phyloP scores from a whole-genome alignment of 805 yeast genomes.

The Phaffomyces thermotolerans region DNA sequence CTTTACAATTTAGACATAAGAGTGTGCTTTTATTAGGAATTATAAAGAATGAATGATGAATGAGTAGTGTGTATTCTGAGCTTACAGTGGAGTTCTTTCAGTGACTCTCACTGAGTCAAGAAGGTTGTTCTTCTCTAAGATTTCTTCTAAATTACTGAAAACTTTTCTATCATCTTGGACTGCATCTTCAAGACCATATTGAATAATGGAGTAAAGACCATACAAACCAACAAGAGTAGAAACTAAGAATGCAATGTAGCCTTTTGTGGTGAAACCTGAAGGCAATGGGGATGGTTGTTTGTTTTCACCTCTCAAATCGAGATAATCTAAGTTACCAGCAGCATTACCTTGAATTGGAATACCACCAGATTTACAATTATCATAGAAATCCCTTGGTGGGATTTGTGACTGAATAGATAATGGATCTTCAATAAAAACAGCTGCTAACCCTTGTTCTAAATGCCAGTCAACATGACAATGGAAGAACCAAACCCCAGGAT shows the following conservation, averaged over 20 bases:
- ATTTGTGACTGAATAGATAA: constrained; percentile 34
- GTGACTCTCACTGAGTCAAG: constrained; percentile 10
- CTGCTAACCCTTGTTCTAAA: constrained; percentile 73
- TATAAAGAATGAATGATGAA: too few species aligned
- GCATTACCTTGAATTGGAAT: constrained; percentile 58
- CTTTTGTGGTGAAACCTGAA: constrained; percentile 61
- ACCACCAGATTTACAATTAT: constrained; percentile 40
- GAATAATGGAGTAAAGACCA: constrained; percentile 53
- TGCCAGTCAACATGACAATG: constrained; percentile 91
- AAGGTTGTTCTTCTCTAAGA: constrained; percentile 24
- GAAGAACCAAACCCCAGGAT: constrained; percentile 93
- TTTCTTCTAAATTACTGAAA: constrained; percentile 30
- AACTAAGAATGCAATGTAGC: constrained; percentile 53
- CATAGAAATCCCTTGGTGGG: constrained; percentile 42
- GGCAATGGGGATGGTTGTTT: constrained; percentile 59
- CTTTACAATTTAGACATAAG: not conserved
- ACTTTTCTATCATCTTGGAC: constrained; percentile 40
- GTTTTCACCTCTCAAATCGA: constrained; percentile 52
- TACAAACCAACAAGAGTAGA: constrained; percentile 50
- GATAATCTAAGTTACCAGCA: constrained; percentile 56
- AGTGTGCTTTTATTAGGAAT: not conserved
- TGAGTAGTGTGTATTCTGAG: not conserved
- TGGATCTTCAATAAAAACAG: constrained; percentile 68
- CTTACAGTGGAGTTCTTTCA: constrained; percentile 15
- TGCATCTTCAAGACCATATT: constrained; percentile 61